Conservation (phyloP, 2,329 filamentous ascomycete species). For the Orbilia quercus region DNA sequence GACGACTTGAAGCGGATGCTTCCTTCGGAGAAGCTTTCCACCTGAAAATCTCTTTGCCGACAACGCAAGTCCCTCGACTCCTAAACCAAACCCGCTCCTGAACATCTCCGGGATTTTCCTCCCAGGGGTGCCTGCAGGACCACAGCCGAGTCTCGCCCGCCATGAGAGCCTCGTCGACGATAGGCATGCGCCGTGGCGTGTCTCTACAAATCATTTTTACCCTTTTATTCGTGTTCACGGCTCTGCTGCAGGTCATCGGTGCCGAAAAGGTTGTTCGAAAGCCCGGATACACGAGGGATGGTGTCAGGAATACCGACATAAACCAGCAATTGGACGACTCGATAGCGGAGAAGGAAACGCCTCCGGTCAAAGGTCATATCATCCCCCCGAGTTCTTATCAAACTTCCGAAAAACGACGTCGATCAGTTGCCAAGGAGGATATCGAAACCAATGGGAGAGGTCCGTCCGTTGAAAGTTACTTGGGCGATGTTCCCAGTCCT, state of each 20-base stretch:
- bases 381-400: slow-evolving; percentile 55
- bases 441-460: slow-evolving; percentile 37
- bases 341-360: slow-evolving; percentile 39
- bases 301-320: slow-evolving; percentile 38
- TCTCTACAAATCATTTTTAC: slow-evolving; percentile 39
- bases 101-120: slow-evolving; percentile 45
- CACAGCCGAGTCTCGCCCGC: slow-evolving; percentile 29
- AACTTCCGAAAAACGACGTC: slow-evolving; percentile 48
- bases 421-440: slow-evolving; percentile 47
- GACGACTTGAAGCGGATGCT: slow-evolving; percentile 53
- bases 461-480: slow-evolving; percentile 33
- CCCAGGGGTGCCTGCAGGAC: slow-evolving; percentile 38
- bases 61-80: slow-evolving; percentile 42
- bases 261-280: slow-evolving; percentile 53
- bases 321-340: slow-evolving; percentile 45
- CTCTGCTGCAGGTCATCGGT: slow-evolving; percentile 56
- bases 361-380: slow-evolving; percentile 38
- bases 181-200: slow-evolving; percentile 50
- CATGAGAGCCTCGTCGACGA: slow-evolving; percentile 46
- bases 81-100: slow-evolving; percentile 50
- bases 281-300: slow-evolving; percentile 32
- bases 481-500: slow-evolving; percentile 43
- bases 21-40: slow-evolving; percentile 52
- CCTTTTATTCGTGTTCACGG: slow-evolving; percentile 51
- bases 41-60: slow-evolving; percentile 17